Base-by-base conservation (phyloP, 2,329 filamentous ascomycete species). In the Fusarium coicis region DNA sequence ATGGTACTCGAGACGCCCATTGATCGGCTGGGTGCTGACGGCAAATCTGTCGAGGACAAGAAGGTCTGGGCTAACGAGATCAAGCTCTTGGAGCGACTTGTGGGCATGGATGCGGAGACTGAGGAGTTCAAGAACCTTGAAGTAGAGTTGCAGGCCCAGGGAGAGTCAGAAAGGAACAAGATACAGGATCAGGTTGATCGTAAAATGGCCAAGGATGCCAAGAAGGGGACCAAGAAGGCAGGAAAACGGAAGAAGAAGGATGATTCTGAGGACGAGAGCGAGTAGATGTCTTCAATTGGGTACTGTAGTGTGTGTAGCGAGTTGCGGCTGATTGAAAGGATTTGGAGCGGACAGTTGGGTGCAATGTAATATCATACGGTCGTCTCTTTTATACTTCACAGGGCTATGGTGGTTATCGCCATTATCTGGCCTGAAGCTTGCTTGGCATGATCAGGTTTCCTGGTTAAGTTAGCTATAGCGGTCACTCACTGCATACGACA, bases 1-100 rank as follows among this genome's bases (percentile, higher is more conserved):
- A 94, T 99, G 90, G 91, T 99, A 4, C 88, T 99, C 12, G 96
- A 99, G 85, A 99, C 96, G n/a, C 96, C 96, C 10, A 96, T 96
- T 71, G 94, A 97, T 70, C 87, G 87, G 42, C 89, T 90, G 50
- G 91, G 89, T 23, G 84, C 86, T 53, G 86, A 91, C 72, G 92
- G 92, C 47, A 92, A 92, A 81, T 86, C 87, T 34, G 81, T 91
- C 42, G 93, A 97, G 78, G 94, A 98, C 81, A 94, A 92, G 81
- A 86, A 89, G 59, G 88, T 98, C 21, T 98, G 96, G 95, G 95
- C 95, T 2, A 88, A 91, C 50, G 96, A 99, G 84, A 98, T 99
- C 83, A 98, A 98, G 85, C 85, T 98, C 72, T 87, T 99, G 10
- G 96, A 99, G 83, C 91, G 91, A 50, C 85, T 99, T 56, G 92